Conservation (phyloP, 768 basidiomycete genomes). For the Suillus clintonianus region DNA sequence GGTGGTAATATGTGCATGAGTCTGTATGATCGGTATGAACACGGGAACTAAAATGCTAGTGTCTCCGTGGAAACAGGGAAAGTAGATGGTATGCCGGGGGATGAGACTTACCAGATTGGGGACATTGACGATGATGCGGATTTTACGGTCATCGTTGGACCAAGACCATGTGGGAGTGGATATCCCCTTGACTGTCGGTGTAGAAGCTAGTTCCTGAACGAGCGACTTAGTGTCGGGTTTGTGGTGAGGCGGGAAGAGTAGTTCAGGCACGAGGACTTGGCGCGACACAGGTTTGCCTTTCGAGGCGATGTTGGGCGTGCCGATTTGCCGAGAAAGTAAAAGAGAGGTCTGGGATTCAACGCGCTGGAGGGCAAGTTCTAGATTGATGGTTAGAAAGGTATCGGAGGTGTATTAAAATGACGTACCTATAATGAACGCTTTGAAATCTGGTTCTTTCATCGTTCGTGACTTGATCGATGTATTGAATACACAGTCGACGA, state of each 20-base stretch:
- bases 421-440: slow-evolving; percentile 68
- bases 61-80: slow-evolving; percentile 5
- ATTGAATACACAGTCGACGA: slow-evolving; percentile 76
- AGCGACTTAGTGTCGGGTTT: slow-evolving; percentile 10
- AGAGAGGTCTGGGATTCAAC: slow-evolving; percentile 63
- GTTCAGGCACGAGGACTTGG: slow-evolving; percentile 53
- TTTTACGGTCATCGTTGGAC: slow-evolving; percentile 40
- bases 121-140: slow-evolving; percentile 54
- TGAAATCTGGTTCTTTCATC: slow-evolving; percentile 64
- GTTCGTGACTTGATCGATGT: slow-evolving; percentile 57
- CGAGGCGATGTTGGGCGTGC: slow-evolving; percentile 73
- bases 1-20: slow-evolving; percentile 42
- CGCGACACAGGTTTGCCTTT: slow-evolving; percentile 71
- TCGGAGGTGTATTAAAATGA: slow-evolving; percentile 4
- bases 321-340: slow-evolving; percentile 66
- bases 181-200: slow-evolving; percentile 52
- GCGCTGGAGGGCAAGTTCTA: slow-evolving; percentile 70
- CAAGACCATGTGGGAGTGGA: slow-evolving; percentile 57
- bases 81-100: not conserved
- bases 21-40: slow-evolving; percentile 38
- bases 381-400: slow-evolving; percentile 12
- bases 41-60: not conserved
- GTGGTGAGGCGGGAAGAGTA: slow-evolving; percentile 35
- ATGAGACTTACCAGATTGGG: slow-evolving; percentile 55
- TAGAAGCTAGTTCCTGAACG: slow-evolving; percentile 38